A percentile compares a stretch with the other conserved stretches of the same genome.
Conservation (phyloP, 345 rosid species). For the Reutealis trisperma region DNA sequence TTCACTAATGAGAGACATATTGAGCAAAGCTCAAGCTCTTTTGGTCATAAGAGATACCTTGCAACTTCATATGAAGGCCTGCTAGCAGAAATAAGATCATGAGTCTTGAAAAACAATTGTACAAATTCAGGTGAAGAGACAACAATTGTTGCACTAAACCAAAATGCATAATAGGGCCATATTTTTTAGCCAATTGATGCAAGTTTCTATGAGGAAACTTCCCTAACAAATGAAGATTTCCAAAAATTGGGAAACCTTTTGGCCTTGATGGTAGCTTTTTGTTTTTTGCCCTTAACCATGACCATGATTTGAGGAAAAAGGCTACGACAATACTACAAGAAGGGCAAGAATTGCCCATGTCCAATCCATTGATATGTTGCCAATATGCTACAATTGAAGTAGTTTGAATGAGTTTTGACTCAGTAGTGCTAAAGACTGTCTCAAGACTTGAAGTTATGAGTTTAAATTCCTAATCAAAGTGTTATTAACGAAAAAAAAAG, state of each 20-base stretch:
- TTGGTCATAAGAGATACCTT: slow-evolving; percentile 27
- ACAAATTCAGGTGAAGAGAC: slow-evolving; percentile 48
- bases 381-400: too few species aligned
- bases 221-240: slow-evolving; percentile 41
- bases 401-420: too few species aligned
- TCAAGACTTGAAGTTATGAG: too few species aligned
- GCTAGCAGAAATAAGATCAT: slow-evolving; percentile 43
- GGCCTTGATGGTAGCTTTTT: slow-evolving; percentile 51
- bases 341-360: not conserved
- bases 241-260: slow-evolving; percentile 36
- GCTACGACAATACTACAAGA: not conserved
- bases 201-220: slow-evolving; percentile 36
- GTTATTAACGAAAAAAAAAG: too few species aligned
- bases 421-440: too few species aligned
- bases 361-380: not conserved
- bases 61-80: slow-evolving; percentile 30
- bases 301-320: slow-evolving; percentile 5
- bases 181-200: slow-evolving; percentile 30
- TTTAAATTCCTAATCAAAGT: too few species aligned
- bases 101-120: slow-evolving; percentile 39
- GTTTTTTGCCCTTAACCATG: not conserved
- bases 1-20: slow-evolving; percentile 46
- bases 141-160: slow-evolving; percentile 30
- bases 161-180: slow-evolving; percentile 46
- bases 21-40: slow-evolving; percentile 16